phyloP scores from a whole-genome alignment of 2,329 filamentous ascomycete genomes.

The Diaporthe sp. region DNA sequence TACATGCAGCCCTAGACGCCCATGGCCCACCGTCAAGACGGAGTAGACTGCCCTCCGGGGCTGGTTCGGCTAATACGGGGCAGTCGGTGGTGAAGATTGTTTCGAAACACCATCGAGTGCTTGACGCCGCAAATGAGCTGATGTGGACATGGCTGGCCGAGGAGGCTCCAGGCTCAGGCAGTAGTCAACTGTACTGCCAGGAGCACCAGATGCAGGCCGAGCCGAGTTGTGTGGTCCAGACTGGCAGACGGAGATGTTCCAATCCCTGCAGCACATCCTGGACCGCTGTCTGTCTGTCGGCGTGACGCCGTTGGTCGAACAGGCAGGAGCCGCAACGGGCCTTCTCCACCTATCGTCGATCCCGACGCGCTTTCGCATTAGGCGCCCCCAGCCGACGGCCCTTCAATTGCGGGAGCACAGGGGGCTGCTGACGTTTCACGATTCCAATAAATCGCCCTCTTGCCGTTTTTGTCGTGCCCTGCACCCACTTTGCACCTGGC shows the following conservation, averaged over 20 bases:
- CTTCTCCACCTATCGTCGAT: constrained; percentile 37
- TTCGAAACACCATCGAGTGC: constrained; percentile 39
- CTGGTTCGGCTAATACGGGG: constrained; percentile 14
- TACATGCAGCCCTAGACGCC: constrained; percentile 32
- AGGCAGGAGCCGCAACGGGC: constrained; percentile 9
- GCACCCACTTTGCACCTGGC: constrained; percentile 11
- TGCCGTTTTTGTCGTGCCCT: not conserved
- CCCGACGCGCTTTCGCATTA: constrained; percentile 31
- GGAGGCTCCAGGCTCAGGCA: constrained; percentile 13
- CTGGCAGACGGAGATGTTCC: constrained; percentile 24
- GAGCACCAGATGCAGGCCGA: no score
- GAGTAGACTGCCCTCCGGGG: constrained; percentile 18
- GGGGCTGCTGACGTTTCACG: constrained; percentile 36
- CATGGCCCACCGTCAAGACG: constrained; percentile 22
- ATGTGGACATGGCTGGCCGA: constrained; percentile 30
- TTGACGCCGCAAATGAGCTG: constrained; percentile 37
- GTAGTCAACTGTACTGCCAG: no score
- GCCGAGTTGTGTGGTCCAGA: not conserved
- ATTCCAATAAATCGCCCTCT: constrained; percentile 27
- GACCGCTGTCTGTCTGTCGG: constrained; percentile 15
- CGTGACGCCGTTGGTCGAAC: constrained; percentile 36
- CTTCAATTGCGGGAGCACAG: constrained; percentile 36
- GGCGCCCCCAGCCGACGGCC: constrained; percentile 34
- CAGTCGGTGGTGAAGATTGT: constrained; percentile 32
- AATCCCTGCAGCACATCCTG: constrained; percentile 34